Evolutionary conservation across 2,329 filamentous ascomycete genomes (phyloP), one percentile per base, ranked within the genome.

Genomic region (Ceratocystis papillata): DNA sequence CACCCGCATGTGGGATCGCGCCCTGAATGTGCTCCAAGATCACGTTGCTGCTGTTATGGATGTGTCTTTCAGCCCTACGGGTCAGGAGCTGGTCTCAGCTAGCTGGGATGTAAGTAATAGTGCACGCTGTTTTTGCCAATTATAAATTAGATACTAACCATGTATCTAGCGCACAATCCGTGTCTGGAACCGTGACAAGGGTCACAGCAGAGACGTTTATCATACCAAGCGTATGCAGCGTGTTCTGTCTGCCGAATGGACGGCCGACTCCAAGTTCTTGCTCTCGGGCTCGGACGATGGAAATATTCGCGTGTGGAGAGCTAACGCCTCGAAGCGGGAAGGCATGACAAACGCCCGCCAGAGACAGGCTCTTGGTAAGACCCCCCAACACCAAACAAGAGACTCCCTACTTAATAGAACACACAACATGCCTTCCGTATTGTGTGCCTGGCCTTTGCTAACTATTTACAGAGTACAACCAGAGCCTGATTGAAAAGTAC

Each of bases 151-250:
- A 20, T 59, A 30, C 63, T 68, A 65, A 68, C 67, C 25, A 17
- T 15, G 4, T n/a, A n/a, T 20, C 17, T 30, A 63, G 48, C 86
- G 91, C 69, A 96, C 90, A 3, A 81, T 99, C 64, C 85, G 94
- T 63, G 79, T 97, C 62, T 97, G 91, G 89, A 85, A 85, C 73
- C 83, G 89, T 66, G 83, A 87, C 70, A 80, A 87, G 69, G 93
- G 93, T 28, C 90, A 94, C 76, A 92, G 89, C 15, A 83, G 92
- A 71, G 94, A 99, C 73, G 86, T 96, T 62, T 99, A 97, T 77
- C 92, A 97, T 79, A 97, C 94, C 20, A 96, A 96, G 77, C 86
- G 94, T 69, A 96, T 96, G 93, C 93, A 97, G 79, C 84, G 93
- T 71, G 91, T 96, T 66, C 95, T 95, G 78, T 87, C 87, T 8